Conservation (phyloP, 768 basidiomycete species). For the Phlebiopsis gigantea region DNA sequence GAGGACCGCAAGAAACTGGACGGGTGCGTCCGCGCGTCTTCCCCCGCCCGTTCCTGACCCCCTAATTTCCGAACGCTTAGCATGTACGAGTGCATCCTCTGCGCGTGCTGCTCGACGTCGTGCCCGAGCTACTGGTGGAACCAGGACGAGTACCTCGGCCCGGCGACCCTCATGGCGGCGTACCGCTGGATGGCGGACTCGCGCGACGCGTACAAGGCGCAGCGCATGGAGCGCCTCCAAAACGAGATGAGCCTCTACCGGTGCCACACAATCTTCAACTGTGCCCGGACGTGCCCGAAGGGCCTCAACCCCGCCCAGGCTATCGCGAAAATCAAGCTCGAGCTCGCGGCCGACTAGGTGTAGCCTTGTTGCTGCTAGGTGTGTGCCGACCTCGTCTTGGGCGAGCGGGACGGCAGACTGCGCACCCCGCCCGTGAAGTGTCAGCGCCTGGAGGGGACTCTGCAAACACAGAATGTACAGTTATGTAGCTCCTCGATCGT, state of each 20-base stretch:
- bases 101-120: conserved; percentile 95
- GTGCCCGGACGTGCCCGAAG: conserved; percentile 97
- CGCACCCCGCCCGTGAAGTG: not conserved
- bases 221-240: conserved; percentile 88
- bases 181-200: conserved; percentile 99
- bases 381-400: not conserved
- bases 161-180: conserved; percentile 93
- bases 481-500: not conserved
- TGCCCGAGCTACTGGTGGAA: conserved; percentile 99
- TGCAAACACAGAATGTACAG: not conserved
- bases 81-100: conserved; percentile 96
- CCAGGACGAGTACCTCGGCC: conserved; percentile 96
- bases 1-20: conserved; percentile 94
- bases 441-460: not conserved
- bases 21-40: conserved; percentile 31
- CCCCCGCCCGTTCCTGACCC: not conserved
- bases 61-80: conserved; percentile 39
- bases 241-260: conserved; percentile 96
- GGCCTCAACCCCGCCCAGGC: conserved; percentile 90
- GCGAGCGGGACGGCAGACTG: not conserved
- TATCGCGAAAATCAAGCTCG: conserved; percentile 91
- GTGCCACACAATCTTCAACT: conserved; percentile 99
- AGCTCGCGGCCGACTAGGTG: conserved; percentile 70
- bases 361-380: not conserved
- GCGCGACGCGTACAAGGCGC: conserved; percentile 69